Conservation (phyloP, 768 basidiomycete genomes). For the Boletellus ananas region DNA sequence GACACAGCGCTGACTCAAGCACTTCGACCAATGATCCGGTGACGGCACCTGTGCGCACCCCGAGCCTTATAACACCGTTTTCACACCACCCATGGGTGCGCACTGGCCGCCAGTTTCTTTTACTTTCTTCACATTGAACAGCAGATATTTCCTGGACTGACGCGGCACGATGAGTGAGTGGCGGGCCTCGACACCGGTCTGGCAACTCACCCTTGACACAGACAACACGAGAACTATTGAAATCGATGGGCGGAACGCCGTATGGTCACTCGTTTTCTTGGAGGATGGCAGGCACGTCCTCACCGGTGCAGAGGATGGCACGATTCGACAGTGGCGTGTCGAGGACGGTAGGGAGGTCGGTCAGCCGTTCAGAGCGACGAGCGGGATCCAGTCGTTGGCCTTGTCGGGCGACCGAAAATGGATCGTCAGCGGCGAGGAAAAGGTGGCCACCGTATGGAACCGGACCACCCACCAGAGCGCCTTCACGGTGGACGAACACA, state of each 20-base stretch:
- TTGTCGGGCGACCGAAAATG: conserved; percentile 2
- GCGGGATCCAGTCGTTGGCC: not conserved
- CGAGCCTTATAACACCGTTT: not conserved
- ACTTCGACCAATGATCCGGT: not conserved
- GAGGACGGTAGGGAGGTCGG: conserved; percentile 7
- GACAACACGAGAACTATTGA: conserved; percentile 2
- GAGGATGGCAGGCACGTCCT: conserved; percentile 4
- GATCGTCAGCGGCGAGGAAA: conserved; percentile 3
- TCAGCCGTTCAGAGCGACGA: not conserved
- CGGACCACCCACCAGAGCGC: not conserved
- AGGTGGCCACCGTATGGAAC: conserved; percentile 3
- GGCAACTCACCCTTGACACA: not conserved
- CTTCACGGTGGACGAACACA: conserved; percentile 2
- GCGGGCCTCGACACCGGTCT: not conserved
- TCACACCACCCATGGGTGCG: not conserved
- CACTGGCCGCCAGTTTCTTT: conserved; percentile 1
- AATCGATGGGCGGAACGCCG: not conserved
- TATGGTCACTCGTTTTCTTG: conserved; percentile 1
- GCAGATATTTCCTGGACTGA: not conserved
- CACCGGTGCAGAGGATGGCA: not conserved
- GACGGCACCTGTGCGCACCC: not conserved
- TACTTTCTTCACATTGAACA: not conserved
- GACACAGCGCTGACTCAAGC: conserved; percentile 1
- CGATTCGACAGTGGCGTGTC: conserved; percentile 4
- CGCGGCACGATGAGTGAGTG: conserved; percentile 1